phyloP scores from a whole-genome alignment of 306 rosid genomes.

The Neltuma alba region DNA sequence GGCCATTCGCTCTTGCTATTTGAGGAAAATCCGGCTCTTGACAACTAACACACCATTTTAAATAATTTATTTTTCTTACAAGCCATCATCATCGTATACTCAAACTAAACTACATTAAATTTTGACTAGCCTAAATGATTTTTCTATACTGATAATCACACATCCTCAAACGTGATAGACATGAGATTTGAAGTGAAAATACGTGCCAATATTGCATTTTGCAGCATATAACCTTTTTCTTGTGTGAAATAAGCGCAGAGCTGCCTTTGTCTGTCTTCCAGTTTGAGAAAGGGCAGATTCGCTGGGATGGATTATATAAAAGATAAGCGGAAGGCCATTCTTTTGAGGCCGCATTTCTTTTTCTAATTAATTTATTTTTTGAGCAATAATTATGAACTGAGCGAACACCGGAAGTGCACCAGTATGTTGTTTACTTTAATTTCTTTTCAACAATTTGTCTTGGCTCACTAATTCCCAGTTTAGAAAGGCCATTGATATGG shows the following conservation, averaged over 20 bases:
- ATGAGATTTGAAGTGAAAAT: too few species aligned
- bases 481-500: background rate
- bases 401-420: too few species aligned
- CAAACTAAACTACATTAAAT: too few species aligned
- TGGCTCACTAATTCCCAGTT: background rate
- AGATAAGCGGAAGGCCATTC: background rate
- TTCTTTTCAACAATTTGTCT: too few species aligned
- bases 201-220: background rate
- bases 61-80: too few species aligned
- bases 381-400: too few species aligned
- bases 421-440: background rate
- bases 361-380: too few species aligned
- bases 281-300: background rate
- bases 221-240: background rate
- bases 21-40: background rate
- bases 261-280: background rate
- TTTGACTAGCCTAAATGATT: too few species aligned
- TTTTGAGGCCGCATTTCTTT: background rate
- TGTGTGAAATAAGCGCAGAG: background rate
- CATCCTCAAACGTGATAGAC: too few species aligned
- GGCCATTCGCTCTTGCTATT: background rate
- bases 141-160: too few species aligned
- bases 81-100: too few species aligned
- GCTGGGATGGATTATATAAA: background rate
- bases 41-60: too few species aligned